Evolutionary conservation across 331 rosid genomes (phyloP).

Genomic region (Cydonia oblonga): DNA sequence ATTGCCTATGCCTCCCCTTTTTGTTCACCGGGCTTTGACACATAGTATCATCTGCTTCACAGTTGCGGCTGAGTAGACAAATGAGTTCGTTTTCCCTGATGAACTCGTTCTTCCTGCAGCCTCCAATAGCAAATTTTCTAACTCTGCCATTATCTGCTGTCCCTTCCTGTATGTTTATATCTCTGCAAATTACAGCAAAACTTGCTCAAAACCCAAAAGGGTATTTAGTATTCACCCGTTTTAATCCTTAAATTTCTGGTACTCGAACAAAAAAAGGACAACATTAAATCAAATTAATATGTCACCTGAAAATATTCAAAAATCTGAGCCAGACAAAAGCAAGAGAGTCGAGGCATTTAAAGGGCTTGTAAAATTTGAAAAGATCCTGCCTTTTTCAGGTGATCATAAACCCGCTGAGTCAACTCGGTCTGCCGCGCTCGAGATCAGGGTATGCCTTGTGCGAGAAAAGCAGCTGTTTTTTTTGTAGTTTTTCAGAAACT

Average conservation of each 20-base stretch:
- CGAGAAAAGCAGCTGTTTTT: too few species aligned
- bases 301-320: neutral
- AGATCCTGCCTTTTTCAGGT: too few species aligned
- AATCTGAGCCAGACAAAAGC: too few species aligned
- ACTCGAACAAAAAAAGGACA: neutral
- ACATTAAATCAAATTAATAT: neutral
- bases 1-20: constrained; percentile 29
- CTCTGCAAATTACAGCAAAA: neutral
- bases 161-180: neutral
- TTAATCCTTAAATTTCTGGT: neutral
- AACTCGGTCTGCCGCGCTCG: too few species aligned
- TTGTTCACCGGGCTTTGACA: constrained; percentile 40
- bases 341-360: too few species aligned
- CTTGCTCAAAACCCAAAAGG: neutral
- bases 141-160: constrained; percentile 49
- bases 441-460: too few species aligned
- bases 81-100: constrained; percentile 38
- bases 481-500: too few species aligned
- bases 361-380: too few species aligned
- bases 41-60: constrained; percentile 86
- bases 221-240: too few species aligned
- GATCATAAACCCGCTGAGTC: too few species aligned
- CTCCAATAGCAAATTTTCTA: constrained; percentile 75
- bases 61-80: constrained; percentile 79
- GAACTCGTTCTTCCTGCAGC: constrained; percentile 90